phyloP scores from a whole-genome alignment of 305 asterid species.

The Striga hermonthica region DNA sequence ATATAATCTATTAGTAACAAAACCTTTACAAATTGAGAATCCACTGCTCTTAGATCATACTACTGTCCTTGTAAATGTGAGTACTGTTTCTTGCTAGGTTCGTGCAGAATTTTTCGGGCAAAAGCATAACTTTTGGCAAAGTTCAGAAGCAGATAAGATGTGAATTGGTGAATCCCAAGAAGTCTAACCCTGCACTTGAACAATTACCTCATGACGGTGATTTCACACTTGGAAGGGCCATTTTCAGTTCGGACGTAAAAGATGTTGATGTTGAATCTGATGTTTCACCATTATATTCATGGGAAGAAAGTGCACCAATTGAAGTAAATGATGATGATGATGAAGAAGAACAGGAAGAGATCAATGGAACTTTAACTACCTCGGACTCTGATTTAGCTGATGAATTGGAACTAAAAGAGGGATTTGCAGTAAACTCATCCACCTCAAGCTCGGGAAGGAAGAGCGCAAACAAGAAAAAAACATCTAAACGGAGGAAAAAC shows the following conservation, averaged over 20 bases:
- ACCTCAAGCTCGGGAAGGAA: constrained; percentile 35
- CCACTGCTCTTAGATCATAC: too few relatives aligned
- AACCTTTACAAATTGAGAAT: too few relatives aligned
- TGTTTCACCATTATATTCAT: constrained; percentile 27
- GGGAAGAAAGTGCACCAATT: constrained; percentile 26
- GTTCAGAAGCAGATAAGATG: constrained; percentile 70
- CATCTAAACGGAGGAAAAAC: constrained; percentile 46
- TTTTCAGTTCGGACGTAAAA: constrained; percentile 20
- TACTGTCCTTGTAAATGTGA: neutral
- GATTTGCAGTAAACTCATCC: constrained; percentile 23
- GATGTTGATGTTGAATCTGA: constrained; percentile 24
- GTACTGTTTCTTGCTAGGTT: constrained; percentile 49
- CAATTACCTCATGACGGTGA: constrained; percentile 27
- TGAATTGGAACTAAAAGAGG: constrained; percentile 30
- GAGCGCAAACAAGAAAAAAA: constrained; percentile 39
- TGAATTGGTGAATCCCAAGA: constrained; percentile 41
- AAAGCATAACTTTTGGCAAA: constrained; percentile 60
- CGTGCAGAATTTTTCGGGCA: constrained; percentile 62
- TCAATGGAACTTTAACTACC: constrained; percentile 18
- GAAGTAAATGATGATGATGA: constrained; percentile 32
- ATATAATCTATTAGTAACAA: too few relatives aligned
- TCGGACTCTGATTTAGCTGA: constrained; percentile 20
- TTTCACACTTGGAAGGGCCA: constrained; percentile 15
- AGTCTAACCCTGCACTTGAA: constrained; percentile 31
- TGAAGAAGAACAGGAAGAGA: constrained; percentile 28